Conservation (phyloP, 2,329 filamentous ascomycete species). For the Fusarium sp. region DNA sequence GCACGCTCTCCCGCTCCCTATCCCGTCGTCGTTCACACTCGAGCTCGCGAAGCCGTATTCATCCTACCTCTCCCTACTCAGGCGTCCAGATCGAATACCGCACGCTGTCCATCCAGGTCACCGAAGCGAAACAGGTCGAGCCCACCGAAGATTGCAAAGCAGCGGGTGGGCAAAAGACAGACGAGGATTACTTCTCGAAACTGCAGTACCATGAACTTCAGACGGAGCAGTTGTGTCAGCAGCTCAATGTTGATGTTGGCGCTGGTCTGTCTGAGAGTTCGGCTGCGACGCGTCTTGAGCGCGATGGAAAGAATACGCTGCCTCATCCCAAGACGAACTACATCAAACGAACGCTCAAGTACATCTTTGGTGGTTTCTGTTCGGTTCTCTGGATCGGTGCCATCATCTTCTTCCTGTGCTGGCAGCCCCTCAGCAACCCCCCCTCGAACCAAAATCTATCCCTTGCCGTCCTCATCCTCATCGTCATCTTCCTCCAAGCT, state of each 20-base stretch:
- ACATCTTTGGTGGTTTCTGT: constrained; percentile 60
- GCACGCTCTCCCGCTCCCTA: constrained; percentile 25
- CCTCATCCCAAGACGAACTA: constrained; percentile 56
- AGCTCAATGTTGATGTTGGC: constrained; percentile 50
- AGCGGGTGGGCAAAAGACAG: constrained; percentile 43
- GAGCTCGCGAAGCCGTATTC: constrained; percentile 39
- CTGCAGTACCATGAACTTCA: constrained; percentile 52
- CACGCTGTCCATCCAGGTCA: constrained; percentile 53
- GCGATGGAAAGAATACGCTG: constrained; percentile 55
- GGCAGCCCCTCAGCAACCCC: constrained; percentile 57
- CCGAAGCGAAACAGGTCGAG: constrained; percentile 49
- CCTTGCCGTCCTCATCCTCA: constrained; percentile 57
- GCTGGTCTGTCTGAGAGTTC: constrained; percentile 49
- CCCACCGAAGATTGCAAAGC: constrained; percentile 27
- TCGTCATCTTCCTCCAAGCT: constrained; percentile 59
- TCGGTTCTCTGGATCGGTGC: constrained; percentile 58
- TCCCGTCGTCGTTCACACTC: constrained; percentile 35
- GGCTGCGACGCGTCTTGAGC: constrained; percentile 48
- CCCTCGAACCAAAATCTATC: constrained; percentile 56
- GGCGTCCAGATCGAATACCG: constrained; percentile 54
- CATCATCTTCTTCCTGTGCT: constrained; percentile 60
- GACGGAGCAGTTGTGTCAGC: constrained; percentile 49
- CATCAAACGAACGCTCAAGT: constrained; percentile 52
- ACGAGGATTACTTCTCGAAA: constrained; percentile 56
- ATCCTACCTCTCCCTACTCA: constrained; percentile 47